Percentiles rank a stretch among this genome's conserved stretches.
Evolutionary conservation across 1,284 basidiomycete genomes (phyloP).

Genomic region (Ceratobasidium theobromae): DNA sequence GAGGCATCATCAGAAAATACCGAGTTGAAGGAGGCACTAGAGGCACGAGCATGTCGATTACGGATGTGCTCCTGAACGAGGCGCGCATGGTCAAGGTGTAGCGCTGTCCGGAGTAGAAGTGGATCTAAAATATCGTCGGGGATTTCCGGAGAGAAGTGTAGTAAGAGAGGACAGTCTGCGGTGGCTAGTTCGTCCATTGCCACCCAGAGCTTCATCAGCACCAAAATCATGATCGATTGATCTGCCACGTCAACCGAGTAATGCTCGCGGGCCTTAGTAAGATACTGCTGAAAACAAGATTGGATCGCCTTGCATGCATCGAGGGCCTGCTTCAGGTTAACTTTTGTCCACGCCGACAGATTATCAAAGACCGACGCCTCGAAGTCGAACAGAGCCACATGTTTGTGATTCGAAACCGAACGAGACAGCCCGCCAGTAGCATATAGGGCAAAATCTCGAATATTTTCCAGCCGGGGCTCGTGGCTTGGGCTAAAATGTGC

Average conservation of each 20-base stretch:
- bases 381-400: conserved; percentile 12
- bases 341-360: background rate
- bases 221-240: conserved; percentile 50
- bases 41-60: conserved; percentile 39
- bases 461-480: background rate
- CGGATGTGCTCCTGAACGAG: conserved; percentile 42
- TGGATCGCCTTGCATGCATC: background rate
- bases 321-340: background rate
- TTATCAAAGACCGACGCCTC: conserved; percentile 1
- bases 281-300: conserved; percentile 16
- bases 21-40: conserved; percentile 30
- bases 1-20: conserved; percentile 37
- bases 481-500: background rate
- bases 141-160: conserved; percentile 52
- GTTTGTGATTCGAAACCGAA: background rate
- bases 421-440: background rate
- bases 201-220: conserved; percentile 50
- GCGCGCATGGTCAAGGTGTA: conserved; percentile 41
- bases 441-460: background rate
- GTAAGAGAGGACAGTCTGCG: conserved; percentile 44
- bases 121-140: conserved; percentile 44
- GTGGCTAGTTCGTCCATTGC: conserved; percentile 48
- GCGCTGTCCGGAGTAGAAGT: conserved; percentile 46
- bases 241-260: conserved; percentile 5
- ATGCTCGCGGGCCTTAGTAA: background rate